These are phyloP conservation scores for Diaporthe caulivora DNA, from an alignment of 2,329 filamentous ascomycete species.

Conservation along the genomic window DNA sequence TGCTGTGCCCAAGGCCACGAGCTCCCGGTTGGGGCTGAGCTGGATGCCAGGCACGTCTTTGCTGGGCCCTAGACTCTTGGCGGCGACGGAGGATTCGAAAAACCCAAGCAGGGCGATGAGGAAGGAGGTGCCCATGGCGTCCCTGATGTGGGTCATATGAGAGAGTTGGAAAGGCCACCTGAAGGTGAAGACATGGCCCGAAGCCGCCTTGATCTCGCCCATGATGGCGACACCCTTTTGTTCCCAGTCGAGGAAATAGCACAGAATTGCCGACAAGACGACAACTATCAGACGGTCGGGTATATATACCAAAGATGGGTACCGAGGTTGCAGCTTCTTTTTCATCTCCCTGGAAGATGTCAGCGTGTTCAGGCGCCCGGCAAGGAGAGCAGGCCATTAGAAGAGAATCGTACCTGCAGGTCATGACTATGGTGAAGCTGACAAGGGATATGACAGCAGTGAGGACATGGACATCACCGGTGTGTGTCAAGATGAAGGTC, in stretches of 20 bases:
- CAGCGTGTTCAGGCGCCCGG: not conserved
- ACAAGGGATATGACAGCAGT: conserved; percentile 82
- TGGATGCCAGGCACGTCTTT: conserved; percentile 82
- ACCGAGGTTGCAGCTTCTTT: conserved; percentile 81
- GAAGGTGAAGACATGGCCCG: conserved; percentile 81
- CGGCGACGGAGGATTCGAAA: conserved; percentile 96
- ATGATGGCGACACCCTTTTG: conserved; percentile 84
- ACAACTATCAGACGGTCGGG: conserved; percentile 94
- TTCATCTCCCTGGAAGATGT: conserved; percentile 76
- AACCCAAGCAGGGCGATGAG: conserved; percentile 96
- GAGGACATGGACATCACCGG: conserved; percentile 75
- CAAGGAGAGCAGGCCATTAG: not conserved
- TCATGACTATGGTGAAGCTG: conserved; percentile 90
- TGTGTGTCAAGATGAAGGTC: conserved; percentile 79
- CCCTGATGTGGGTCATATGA: conserved; percentile 85
- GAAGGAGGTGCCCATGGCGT: conserved; percentile 91
- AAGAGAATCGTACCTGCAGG: conserved; percentile 74
- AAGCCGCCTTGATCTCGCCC: conserved; percentile 81
- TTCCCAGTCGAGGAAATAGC: conserved; percentile 84
- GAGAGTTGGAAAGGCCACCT: conserved; percentile 85
- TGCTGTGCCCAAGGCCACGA: conserved; percentile 90
- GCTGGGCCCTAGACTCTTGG: conserved; percentile 83
- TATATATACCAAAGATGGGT: conserved; percentile 85
- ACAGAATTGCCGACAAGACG: conserved; percentile 83
- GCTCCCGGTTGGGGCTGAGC: conserved; percentile 90